Base-by-base conservation (phyloP, 768 basidiomycete genomes). In the Candolleomyces eurysporus region DNA sequence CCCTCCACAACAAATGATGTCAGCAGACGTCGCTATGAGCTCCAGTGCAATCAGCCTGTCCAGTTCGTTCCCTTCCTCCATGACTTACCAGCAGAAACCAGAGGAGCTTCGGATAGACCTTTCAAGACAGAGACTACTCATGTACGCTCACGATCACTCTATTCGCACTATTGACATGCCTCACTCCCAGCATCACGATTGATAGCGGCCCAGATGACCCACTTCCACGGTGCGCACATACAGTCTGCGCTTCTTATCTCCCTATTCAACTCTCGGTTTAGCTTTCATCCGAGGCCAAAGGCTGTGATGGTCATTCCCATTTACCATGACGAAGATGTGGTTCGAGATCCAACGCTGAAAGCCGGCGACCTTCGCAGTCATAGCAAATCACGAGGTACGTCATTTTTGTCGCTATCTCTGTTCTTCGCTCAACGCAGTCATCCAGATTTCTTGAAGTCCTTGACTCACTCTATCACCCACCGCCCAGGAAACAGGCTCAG, bases 221-320 rank as follows among this genome's bases (percentile, higher is more conserved):
- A 4, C 26, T 59, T 19, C 58, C 58, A 11, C 50, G 26, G 57
- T 49, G n/a, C 30, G 57, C 31, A 6, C 22, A 7, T 36, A 36
- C 11, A 57, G 21, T 9, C 10, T 10, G 43, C 8, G 26, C 39
- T 26, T 9, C 56, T n/a, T 43, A 21, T 19, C 8, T 26, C 22
- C 14, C 26, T 22, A 26, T 31, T 36, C 9, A 22, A 48, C 30
- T n/a, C 30, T 21, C 52, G 16, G 21, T 31, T 10, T 19, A 61
- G 49, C 30, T 61, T 61, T 48, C 40, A 61, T 22, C 61, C 61
- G 3, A 55, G 48, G 36, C 61, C 61, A 14, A 61, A 57, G 40
- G 61, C 61, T 4, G 55, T 61, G 13, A 61, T 61, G 61, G 61
- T 61, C 3, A 57, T 49, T 5, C 61, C 61, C 16, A 52, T 61